Base-by-base conservation (phyloP, 2,329 filamentous ascomycete species). In the Aspergillus sp. region DNA sequence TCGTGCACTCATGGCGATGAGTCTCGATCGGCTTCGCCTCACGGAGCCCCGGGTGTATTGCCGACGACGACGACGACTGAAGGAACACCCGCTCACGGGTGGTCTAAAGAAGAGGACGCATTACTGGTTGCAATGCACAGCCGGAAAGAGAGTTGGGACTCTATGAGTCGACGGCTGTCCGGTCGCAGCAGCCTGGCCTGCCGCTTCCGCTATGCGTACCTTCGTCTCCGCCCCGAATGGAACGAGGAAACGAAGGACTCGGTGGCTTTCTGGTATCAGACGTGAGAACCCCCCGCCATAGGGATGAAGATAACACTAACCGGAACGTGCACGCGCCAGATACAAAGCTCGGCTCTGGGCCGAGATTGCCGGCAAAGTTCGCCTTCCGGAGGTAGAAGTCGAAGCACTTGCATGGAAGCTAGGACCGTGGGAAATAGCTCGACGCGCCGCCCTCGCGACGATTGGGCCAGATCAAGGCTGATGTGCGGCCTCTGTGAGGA, bases 341-440 rank as follows among this genome's bases (percentile, higher is more conserved):
- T 47, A 31, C 44, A 51, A 51, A 46, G 36, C 32, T 11, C 29
- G 42, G 42, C 31, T 51, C 17, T 51, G 43, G 49, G 34, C 49
- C 10, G 41, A 41, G n/a, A n/a, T 51, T 10, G 23, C 42, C n/a
- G 34, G 40, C 29, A 45, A 45, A 40, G 44, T 46, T 20, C 20
- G 31, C 38, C 49, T 46, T 19, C 42, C 49, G 10, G 43, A 46
- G 44, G 32, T 17, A 23, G 49, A 51, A 13, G 36, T 47, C n/a
- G 44, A 51, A 45, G 42, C 49, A n/a, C 43, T 51, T 20, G 49
- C 38, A 13, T 51, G 43, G 49, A 42, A 51, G 42, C 43, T 51
- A 14, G 49, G 49, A 11, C 49, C 21, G 6, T 47, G 43, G 49
- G 49, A 51, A 19, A 51, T 51, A 5, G 32, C 49, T 31, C 49